Evolutionary conservation across 306 rosid genomes (phyloP).

Genomic region (Heteromeles arbutifolia): DNA sequence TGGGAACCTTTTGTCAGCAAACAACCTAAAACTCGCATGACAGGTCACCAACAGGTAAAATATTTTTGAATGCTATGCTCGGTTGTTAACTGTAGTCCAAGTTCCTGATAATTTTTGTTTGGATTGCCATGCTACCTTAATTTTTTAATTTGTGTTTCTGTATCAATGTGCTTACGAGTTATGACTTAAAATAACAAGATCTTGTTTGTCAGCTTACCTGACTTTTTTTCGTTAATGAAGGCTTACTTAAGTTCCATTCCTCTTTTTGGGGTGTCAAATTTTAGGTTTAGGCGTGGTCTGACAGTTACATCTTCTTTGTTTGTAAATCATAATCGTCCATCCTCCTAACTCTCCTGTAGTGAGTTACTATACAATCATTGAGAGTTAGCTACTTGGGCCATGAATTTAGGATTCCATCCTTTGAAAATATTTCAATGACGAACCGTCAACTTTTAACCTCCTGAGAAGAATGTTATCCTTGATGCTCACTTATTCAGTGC

Average conservation of each 20-base stretch:
- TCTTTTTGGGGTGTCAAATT: not conserved
- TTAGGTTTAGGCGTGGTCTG: not conserved
- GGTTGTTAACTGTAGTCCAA: not conserved
- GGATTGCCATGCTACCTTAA: conserved; percentile 8
- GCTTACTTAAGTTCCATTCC: not conserved
- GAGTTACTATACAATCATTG: too few species aligned
- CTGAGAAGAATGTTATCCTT: too few species aligned
- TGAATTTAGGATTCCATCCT: too few species aligned
- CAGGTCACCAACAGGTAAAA: conserved; percentile 91
- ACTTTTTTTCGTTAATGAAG: too few species aligned
- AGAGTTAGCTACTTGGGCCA: too few species aligned
- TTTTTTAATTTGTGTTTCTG: not conserved
- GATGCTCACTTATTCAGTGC: too few species aligned
- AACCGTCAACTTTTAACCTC: too few species aligned
- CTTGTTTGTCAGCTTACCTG: not conserved
- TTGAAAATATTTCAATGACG: too few species aligned
- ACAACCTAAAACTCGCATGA: conserved; percentile 85
- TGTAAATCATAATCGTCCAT: not conserved
- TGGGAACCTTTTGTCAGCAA: conserved; percentile 92
- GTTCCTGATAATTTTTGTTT: conserved; percentile 8
- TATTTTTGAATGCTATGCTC: not conserved
- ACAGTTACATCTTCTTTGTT: not conserved
- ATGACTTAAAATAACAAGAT: not conserved
- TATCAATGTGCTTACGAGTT: not conserved
- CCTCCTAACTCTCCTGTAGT: not conserved